Conservation (phyloP, 805 yeast species). For the Candida qinlingensis region DNA sequence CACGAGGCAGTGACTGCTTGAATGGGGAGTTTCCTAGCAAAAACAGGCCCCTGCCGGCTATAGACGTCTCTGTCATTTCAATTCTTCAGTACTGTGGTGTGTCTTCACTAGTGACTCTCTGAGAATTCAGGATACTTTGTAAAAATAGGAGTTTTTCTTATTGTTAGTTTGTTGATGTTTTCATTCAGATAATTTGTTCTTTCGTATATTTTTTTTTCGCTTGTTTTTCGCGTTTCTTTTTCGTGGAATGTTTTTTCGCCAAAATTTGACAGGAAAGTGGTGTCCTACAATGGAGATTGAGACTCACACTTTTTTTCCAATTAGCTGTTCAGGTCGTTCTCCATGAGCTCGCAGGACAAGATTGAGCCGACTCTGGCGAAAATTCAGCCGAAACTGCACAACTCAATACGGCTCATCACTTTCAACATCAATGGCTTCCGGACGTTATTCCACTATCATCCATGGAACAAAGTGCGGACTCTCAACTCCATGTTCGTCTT, state of each 20-base stretch:
- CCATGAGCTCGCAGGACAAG: not conserved
- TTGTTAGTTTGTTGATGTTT: not conserved
- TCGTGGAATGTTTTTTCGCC: not conserved
- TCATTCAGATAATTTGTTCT: not conserved
- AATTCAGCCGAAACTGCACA: not conserved
- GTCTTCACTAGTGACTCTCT: too few species aligned
- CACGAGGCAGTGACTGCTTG: constrained; percentile 13
- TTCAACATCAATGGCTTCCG: constrained; percentile 85
- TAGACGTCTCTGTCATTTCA: constrained; percentile 2
- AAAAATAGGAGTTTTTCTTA: not conserved
- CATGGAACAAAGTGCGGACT: constrained; percentile 58
- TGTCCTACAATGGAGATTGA: not conserved
- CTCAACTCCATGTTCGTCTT: constrained; percentile 39
- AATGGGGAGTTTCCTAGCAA: constrained; percentile 18
- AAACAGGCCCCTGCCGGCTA: constrained; percentile 5
- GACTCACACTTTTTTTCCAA: not conserved
- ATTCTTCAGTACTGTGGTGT: not conserved
- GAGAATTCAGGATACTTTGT: too few species aligned
- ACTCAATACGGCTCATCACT: constrained; percentile 32
- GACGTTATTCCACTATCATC: constrained; percentile 75
- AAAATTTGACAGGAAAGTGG: not conserved
- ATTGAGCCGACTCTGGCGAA: not conserved
- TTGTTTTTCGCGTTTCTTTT: too few species aligned
- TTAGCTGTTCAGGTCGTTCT: too few species aligned
- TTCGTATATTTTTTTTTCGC: not conserved